Percentiles rank a stretch among this genome's conserved stretches.
Evolutionary conservation across 208 protist species (phyloP).

Genomic region (Wallacemonas sp.): DNA sequence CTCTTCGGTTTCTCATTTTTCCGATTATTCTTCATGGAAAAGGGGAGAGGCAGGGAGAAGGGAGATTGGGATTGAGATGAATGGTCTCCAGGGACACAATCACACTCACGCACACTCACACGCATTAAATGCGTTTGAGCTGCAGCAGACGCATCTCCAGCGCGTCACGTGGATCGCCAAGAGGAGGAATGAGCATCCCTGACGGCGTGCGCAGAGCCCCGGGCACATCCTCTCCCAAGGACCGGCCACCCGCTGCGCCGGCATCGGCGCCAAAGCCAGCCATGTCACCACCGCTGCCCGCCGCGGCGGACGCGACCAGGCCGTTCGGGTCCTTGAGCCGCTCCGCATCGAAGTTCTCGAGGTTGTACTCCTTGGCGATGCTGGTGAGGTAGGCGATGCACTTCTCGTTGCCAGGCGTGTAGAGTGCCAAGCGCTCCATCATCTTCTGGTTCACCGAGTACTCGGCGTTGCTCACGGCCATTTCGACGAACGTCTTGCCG

Average conservation of each 20-base stretch:
- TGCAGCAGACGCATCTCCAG: conserved; percentile 68
- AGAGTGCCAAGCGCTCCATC: conserved; percentile 79
- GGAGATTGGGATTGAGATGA: too few species aligned
- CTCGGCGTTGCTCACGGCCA: conserved; percentile 78
- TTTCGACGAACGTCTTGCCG: conserved; percentile 81
- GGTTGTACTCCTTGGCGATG: conserved; percentile 76
- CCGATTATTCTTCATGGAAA: too few species aligned
- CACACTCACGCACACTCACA: conserved; percentile 6
- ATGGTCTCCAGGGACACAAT: not conserved
- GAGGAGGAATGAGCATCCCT: conserved; percentile 56
- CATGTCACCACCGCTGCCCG: conserved; percentile 29
- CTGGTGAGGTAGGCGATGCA: conserved; percentile 83
- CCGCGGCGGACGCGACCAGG: conserved; percentile 59
- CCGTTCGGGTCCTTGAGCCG: conserved; percentile 63
- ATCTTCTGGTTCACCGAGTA: conserved; percentile 88
- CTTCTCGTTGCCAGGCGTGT: conserved; percentile 74
- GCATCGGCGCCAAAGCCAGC: not conserved
- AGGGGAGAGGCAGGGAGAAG: too few species aligned
- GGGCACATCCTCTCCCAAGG: conserved; percentile 16
- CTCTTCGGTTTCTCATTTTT: too few species aligned
- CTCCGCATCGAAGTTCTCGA: conserved; percentile 77
- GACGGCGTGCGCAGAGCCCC: conserved; percentile 56
- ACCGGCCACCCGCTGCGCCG: conserved; percentile 10
- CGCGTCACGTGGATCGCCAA: conserved; percentile 54
- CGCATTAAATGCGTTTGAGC: conserved; percentile 54